A percentile compares a stretch with the other conserved stretches of the same genome.
These are phyloP conservation scores for Adenanthera pavonina DNA, from an alignment of 306 rosid species.

Conservation along the genomic window DNA sequence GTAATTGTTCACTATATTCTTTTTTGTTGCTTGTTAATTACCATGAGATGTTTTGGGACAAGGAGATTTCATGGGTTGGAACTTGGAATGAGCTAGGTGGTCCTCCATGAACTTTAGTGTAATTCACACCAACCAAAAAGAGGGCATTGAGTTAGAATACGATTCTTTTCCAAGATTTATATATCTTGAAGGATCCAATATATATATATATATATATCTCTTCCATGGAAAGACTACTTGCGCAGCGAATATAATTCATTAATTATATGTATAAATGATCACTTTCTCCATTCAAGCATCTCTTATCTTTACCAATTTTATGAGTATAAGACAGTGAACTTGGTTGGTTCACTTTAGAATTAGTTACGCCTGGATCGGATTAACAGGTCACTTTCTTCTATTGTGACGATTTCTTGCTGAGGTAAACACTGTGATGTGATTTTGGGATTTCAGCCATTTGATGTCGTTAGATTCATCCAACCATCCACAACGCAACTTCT, in stretches of 20 bases:
- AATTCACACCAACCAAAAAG: not conserved
- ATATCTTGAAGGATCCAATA: not conserved
- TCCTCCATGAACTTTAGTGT: not conserved
- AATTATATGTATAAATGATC: not conserved
- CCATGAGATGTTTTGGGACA: too few species aligned
- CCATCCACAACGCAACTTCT: too few species aligned
- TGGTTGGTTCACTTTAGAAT: not conserved
- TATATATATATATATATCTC: too few species aligned
- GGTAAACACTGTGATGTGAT: not conserved
- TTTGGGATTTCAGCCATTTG: not conserved
- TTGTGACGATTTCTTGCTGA: conserved; percentile 9
- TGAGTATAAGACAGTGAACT: not conserved
- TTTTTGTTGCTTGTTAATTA: too few species aligned
- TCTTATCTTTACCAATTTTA: not conserved
- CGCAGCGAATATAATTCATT: not conserved
- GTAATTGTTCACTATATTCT: too few species aligned
- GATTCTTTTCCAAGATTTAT: not conserved
- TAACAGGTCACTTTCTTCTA: not conserved
- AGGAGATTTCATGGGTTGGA: not conserved
- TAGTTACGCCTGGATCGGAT: not conserved
- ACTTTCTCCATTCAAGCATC: conserved; percentile 1
- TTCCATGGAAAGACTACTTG: not conserved
- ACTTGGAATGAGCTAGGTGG: not conserved
- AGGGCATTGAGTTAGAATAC: not conserved
- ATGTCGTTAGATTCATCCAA: too few species aligned